Evolutionary conservation across 1,284 basidiomycete genomes (phyloP).

Genomic region (Gastroboletus turbinatus): DNA sequence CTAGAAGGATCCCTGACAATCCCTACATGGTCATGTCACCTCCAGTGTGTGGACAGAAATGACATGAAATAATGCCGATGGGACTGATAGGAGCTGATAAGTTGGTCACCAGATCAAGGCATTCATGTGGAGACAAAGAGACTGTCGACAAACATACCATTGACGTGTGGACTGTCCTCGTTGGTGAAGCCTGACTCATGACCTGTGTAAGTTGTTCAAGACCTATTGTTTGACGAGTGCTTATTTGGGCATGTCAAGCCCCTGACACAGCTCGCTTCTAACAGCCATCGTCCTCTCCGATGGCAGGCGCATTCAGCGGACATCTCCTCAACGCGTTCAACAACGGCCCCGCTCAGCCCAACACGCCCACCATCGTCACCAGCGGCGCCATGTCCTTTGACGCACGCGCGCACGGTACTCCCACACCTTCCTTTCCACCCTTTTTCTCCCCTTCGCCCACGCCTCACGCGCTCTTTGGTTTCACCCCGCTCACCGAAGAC

Average conservation of each 20-base stretch:
- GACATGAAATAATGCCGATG: not conserved
- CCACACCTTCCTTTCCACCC: not conserved
- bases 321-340: slow-evolving; percentile 32
- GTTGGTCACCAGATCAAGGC: not conserved
- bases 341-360: slow-evolving; percentile 4
- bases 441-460: not conserved
- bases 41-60: not conserved
- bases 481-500: slow-evolving; percentile 45
- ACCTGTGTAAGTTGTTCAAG: too few relatives aligned
- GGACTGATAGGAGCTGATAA: not conserved
- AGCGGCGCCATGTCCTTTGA: slow-evolving; percentile 60
- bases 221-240: not conserved
- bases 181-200: too few relatives aligned
- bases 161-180: not conserved
- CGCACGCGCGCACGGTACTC: slow-evolving; percentile 50
- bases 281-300: slow-evolving; percentile 9
- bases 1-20: not conserved
- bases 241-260: not conserved
- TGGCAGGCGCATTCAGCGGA: slow-evolving; percentile 35
- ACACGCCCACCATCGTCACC: slow-evolving; percentile 37
- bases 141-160: not conserved
- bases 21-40: not conserved
- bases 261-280: slow-evolving; percentile 10
- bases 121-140: not conserved
- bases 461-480: slow-evolving; percentile 9